Base-by-base conservation (phyloP, 352 stramenopile species). In the Globisporangium barbulae region DNA sequence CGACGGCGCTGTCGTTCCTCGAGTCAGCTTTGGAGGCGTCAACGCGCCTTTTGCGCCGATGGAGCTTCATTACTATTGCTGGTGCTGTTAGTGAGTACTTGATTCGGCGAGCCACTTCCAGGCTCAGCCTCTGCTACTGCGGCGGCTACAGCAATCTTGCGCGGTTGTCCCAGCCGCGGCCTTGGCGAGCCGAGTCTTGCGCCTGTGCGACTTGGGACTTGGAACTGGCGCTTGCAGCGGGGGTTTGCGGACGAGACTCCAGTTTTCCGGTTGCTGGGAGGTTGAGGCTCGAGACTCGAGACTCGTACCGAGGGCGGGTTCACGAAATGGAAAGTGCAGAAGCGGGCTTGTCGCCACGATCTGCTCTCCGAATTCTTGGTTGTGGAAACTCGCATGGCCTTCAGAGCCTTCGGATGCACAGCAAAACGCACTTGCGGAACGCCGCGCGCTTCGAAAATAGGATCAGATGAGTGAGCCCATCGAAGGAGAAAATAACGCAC, bases 91-190 rank as follows among this genome's bases (percentile, higher is more conserved):
- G 21, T 12, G 30, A 5, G 21, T 5, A 53, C 22, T 19, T 55
- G 49, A 33, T 55, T 55, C 31, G 28, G 28, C 15, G 28, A 39
- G 15, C 13, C 10, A 19, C 22, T 30, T 31, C 35, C 35, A 15
- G 35, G 9, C 9, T 58, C 59, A 25, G 10, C 4, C 28, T 28
- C 15, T 42, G 13, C 12, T 13, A 25, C 6, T 31, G 52, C 25
- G 17, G 49, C 25, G 22, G 50, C 30, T 7, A 54, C 49, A n/a
- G 53, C 42, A 39, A 61, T 48, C 19, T 66, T 60, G 30, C 53
- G 59, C 8, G 25, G 17, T 6, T 57, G 33, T 39, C 9, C 3
- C 42, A 22, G 41, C 53, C 42, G 28, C 28, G 35, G 55, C 41
- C 47, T 58, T 64, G 21, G 19, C 49, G 5, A 49, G 28, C 22